A percentile compares a stretch with the other conserved stretches of the same genome.
phyloP scores from a whole-genome alignment of 225 moss, liverwort and hornwort species.

The Takakia lepidozioides region DNA sequence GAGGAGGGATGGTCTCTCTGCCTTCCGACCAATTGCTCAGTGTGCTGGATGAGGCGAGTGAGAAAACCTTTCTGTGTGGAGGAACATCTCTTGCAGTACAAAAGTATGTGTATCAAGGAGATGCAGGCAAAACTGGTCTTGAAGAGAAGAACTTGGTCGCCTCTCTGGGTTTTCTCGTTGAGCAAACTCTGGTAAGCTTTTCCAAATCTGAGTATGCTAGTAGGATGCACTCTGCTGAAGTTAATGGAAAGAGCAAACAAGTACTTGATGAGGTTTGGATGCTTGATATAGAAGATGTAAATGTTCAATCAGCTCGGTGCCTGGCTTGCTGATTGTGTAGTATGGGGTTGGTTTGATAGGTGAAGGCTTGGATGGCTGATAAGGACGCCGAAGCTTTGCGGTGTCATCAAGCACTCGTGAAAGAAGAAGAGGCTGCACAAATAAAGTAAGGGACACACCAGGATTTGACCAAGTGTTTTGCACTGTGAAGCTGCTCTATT shows the following conservation, averaged over 20 bases:
- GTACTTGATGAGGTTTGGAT: too few species aligned
- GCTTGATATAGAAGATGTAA: too few species aligned
- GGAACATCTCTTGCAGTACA: slow-evolving; percentile 32
- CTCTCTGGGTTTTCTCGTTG: slow-evolving; percentile 62
- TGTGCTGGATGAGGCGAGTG: slow-evolving; percentile 71
- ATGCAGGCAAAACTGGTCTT: slow-evolving; percentile 52
- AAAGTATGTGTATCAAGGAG: slow-evolving; percentile 34
- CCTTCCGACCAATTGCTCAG: slow-evolving; percentile 43
- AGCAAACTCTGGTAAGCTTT: slow-evolving; percentile 50
- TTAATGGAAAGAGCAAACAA: too few species aligned
- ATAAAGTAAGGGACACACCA: slow-evolving; percentile 33
- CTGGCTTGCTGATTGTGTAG: too few species aligned
- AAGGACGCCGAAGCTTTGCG: slow-evolving; percentile 69
- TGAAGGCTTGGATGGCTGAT: slow-evolving; percentile 89
- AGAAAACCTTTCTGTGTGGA: slow-evolving; percentile 61
- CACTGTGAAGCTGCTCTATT: not conserved
- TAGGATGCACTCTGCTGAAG: too few species aligned
- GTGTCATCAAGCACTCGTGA: slow-evolving; percentile 66
- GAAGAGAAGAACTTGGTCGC: slow-evolving; percentile 72
- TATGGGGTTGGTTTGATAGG: slow-evolving; percentile 12
- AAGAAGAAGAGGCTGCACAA: slow-evolving; percentile 74
- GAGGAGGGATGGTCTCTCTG: slow-evolving; percentile 11
- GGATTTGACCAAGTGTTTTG: not conserved
- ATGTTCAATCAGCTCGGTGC: too few species aligned
- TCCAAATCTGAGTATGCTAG: not conserved